phyloP scores from a whole-genome alignment of 2,329 filamentous ascomycete genomes.

The Ophiostoma australiae region DNA sequence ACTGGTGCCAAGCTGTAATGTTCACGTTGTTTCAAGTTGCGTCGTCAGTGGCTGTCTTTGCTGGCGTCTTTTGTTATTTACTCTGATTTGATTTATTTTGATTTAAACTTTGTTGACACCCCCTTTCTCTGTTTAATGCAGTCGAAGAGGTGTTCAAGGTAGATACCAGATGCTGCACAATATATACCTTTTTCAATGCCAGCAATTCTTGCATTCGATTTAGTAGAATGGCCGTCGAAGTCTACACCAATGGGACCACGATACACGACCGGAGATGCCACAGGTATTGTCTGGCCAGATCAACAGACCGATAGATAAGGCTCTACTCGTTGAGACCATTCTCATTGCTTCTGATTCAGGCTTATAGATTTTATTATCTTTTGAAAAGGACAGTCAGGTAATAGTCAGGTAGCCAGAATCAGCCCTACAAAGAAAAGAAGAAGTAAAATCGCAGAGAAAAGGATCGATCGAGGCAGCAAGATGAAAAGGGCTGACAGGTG shows the following conservation, averaged over 20 bases:
- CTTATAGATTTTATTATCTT: too few relatives aligned
- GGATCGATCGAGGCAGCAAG: neutral
- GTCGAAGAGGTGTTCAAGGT: neutral
- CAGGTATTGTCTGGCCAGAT: neutral
- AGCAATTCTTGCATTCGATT: neutral
- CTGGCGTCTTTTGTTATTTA: neutral
- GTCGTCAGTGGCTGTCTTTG: neutral
- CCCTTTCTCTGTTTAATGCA: neutral
- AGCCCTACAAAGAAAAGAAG: too few relatives aligned
- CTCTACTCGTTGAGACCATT: too few relatives aligned
- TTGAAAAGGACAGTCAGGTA: too few relatives aligned
- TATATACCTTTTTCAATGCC: neutral
- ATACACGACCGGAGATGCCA: neutral
- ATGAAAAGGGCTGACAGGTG: neutral
- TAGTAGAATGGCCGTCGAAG: neutral
- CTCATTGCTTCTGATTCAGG: too few relatives aligned
- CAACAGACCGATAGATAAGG: neutral
- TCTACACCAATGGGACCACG: neutral
- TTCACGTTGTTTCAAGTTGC: neutral
- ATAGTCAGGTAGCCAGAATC: too few relatives aligned
- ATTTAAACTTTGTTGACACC: neutral
- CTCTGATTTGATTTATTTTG: neutral
- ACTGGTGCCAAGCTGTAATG: constrained; percentile 19
- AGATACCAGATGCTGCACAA: neutral
- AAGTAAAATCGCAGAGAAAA: too few relatives aligned